Conservation (phyloP, 345 rosid species). For the Lenwebbia sp. region DNA sequence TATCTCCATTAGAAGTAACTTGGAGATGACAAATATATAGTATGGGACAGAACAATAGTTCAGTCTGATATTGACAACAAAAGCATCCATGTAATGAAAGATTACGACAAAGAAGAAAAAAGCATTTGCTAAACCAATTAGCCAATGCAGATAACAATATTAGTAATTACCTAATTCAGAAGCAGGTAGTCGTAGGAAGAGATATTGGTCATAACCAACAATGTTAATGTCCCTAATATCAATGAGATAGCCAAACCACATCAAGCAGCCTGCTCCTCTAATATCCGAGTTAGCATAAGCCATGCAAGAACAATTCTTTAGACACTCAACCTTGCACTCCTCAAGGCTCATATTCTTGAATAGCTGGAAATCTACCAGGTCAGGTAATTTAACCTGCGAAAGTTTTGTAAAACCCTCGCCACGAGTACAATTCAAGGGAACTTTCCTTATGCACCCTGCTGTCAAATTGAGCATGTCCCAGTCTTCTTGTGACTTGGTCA, state of each 20-base stretch:
- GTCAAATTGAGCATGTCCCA: slow-evolving; percentile 14
- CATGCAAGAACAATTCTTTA: slow-evolving; percentile 17
- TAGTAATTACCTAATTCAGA: neutral
- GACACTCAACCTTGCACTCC: slow-evolving; percentile 10
- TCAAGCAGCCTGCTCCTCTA: slow-evolving; percentile 14
- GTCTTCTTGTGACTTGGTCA: slow-evolving; percentile 8
- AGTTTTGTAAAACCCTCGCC: neutral
- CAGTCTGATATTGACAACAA: too few relatives aligned
- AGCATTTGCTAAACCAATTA: too few relatives aligned
- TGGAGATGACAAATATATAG: too few relatives aligned
- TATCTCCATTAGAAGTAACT: neutral
- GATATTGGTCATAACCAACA: neutral
- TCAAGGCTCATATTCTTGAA: slow-evolving; percentile 3
- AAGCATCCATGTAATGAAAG: too few relatives aligned
- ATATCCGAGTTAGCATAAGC: slow-evolving; percentile 16
- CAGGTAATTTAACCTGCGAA: slow-evolving; percentile 6
- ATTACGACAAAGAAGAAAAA: too few relatives aligned
- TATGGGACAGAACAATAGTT: too few relatives aligned
- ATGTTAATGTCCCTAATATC: neutral
- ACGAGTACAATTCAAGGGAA: neutral
- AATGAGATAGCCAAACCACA: slow-evolving; percentile 7
- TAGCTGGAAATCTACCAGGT: slow-evolving; percentile 7
- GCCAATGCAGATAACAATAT: neutral
- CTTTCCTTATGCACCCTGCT: neutral
- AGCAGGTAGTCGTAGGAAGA: neutral